Evolutionary conservation across 345 rosid genomes (phyloP).

Genomic region (Salix purpurea): DNA sequence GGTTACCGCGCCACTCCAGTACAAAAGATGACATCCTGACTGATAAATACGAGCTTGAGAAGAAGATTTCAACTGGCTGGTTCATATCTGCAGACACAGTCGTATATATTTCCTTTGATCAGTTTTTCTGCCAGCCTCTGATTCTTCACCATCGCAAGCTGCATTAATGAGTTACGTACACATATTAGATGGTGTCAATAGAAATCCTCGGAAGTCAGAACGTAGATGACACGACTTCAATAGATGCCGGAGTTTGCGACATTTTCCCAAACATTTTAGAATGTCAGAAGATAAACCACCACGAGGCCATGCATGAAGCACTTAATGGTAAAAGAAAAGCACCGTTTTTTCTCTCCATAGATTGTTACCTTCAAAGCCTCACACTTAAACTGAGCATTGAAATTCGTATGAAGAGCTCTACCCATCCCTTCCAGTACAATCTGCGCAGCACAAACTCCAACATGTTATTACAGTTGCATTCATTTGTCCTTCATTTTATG

Average conservation of each 20-base stretch:
- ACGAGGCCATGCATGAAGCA: neutral
- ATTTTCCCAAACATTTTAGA: neutral
- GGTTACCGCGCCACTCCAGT: neutral
- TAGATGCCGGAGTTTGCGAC: neutral
- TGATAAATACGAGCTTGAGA: neutral
- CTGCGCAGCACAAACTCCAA: constrained; percentile 34
- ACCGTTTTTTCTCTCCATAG: neutral
- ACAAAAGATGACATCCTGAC: neutral
- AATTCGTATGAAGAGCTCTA: constrained; percentile 90
- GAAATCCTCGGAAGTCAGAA: neutral
- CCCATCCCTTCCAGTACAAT: constrained; percentile 98
- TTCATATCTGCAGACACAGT: constrained; percentile 91
- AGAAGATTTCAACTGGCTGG: constrained; percentile 32
- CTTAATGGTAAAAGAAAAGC: neutral
- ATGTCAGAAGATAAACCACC: neutral
- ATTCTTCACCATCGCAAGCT: constrained; percentile 99
- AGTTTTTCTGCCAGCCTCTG: constrained; percentile 92
- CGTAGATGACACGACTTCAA: neutral
- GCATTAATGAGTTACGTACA: constrained; percentile 20
- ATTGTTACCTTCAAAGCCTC: constrained; percentile 76
- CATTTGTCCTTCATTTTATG: neutral
- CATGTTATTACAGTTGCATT: neutral
- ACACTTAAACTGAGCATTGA: constrained; percentile 72
- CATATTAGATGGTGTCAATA: neutral
- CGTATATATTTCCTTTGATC: constrained; percentile 76